Base-by-base conservation (phyloP, 495 filamentous ascomycete genomes). In the Aspergillus sclerotiicarbonarius region DNA sequence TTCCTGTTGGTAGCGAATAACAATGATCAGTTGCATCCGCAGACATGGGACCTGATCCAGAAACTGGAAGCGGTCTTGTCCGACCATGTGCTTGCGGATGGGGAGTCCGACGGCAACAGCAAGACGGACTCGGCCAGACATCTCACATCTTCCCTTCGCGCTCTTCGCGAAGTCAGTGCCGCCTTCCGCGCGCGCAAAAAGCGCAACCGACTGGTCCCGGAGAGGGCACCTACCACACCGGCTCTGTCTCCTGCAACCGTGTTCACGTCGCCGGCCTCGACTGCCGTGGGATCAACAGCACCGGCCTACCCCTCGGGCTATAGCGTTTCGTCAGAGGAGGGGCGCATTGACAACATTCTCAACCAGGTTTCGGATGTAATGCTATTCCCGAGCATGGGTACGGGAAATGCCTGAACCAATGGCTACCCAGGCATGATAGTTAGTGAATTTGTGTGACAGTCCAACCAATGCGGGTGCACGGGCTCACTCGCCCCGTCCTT, bases 1-100 rank as follows among this genome's bases (percentile, higher is more conserved):
- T 79, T 81, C 54, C 60, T 81, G 41, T 63, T 81, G 3, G 68
- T 76, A 44, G 66, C 74, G 8, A 71, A 77, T 54, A 75, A 76
- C 10, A 71, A 78, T 58, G 64, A 71, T 48, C 64, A 64, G 48
- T 54, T 62, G 1, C 65, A 68, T 35, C 57, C 66, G 0, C 71
- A 66, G 51, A 75, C 67, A 3, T 74, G 68, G 68, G 61, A 60
- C n/a, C 65, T 80, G 29, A 67, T 79, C 19, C 68, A 72, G 30
- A 65, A 67, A 21, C 65, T 80, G 6, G 75, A 79, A 55, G 58
- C 49, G 9, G 74, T 75, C 7, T 68, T 80, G 20, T 67, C 68
- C 8, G 76, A 78, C 44, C 76, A 78, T 56, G 75, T 78, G 13
- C 71, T 64, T 61, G 71, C 61, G 4, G 74, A 77, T 53, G 70